Conservation (phyloP, 495 filamentous ascomycete genomes). For the Hypomontagnella submonticulosa region DNA sequence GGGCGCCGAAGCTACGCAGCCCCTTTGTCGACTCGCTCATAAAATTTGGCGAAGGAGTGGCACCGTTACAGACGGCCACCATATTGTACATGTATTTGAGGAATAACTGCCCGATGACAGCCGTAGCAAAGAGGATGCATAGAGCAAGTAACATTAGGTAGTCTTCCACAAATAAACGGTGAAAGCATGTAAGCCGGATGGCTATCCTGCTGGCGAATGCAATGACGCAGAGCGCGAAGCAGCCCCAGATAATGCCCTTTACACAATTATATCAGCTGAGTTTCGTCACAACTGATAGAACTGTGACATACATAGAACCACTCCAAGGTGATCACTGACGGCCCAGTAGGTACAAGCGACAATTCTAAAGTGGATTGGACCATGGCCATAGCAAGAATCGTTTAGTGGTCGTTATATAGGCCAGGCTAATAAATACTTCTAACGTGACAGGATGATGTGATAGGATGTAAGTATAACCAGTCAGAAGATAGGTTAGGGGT, state of each 20-base stretch:
- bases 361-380: too few relatives aligned
- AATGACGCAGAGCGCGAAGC: constrained; percentile 11
- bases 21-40: neutral
- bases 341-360: too few relatives aligned
- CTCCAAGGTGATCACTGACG: too few relatives aligned
- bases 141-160: constrained; percentile 19
- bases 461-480: too few relatives aligned
- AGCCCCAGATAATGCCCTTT: constrained; percentile 15
- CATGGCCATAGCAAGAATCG: too few relatives aligned
- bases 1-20: neutral
- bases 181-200: constrained; percentile 10
- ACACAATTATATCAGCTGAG: too few relatives aligned
- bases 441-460: too few relatives aligned
- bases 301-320: too few relatives aligned
- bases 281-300: too few relatives aligned
- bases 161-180: constrained; percentile 13
- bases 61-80: neutral
- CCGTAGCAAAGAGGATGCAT: neutral
- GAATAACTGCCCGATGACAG: neutral
- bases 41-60: neutral
- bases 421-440: too few relatives aligned
- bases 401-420: too few relatives aligned
- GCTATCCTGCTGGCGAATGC: neutral
- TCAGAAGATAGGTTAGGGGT: too few relatives aligned
- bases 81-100: neutral